These are phyloP conservation scores for Crucibulum laeve DNA, from an alignment of 768 basidiomycete species.

Conservation along the genomic window DNA sequence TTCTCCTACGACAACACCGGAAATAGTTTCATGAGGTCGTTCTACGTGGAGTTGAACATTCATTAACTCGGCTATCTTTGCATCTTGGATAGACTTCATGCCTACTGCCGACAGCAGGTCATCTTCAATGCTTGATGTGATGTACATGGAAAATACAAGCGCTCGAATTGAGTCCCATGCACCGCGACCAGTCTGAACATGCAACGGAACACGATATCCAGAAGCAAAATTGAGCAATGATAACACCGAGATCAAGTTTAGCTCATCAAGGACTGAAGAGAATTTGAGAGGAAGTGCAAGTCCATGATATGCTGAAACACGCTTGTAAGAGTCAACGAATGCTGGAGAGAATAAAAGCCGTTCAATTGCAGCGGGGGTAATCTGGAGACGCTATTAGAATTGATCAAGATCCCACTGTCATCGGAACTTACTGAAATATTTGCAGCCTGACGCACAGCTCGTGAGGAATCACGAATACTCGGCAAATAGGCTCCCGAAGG, in stretches of 20 bases:
- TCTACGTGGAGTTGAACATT: slow-evolving; percentile 68
- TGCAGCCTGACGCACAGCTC: slow-evolving; percentile 38
- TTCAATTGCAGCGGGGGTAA: slow-evolving; percentile 51
- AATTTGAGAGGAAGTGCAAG: slow-evolving; percentile 78
- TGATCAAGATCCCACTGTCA: not conserved
- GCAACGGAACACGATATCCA: slow-evolving; percentile 73
- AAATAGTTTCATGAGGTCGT: slow-evolving; percentile 60
- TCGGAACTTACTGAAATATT: slow-evolving; percentile 49
- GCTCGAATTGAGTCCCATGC: slow-evolving; percentile 83
- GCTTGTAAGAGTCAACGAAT: slow-evolving; percentile 58
- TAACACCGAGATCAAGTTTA: slow-evolving; percentile 78
- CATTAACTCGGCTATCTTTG: slow-evolving; percentile 71
- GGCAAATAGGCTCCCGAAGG: slow-evolving; percentile 42
- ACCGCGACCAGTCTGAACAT: slow-evolving; percentile 68
- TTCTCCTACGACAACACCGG: slow-evolving; percentile 70
- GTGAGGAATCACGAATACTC: slow-evolving; percentile 51
- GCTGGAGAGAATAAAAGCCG: slow-evolving; percentile 61
- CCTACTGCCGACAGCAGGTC: slow-evolving; percentile 67
- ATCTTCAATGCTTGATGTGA: slow-evolving; percentile 53
- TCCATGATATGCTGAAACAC: slow-evolving; percentile 63
- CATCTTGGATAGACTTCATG: slow-evolving; percentile 47
- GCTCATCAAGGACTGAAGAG: slow-evolving; percentile 63
- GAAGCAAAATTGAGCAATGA: slow-evolving; percentile 82
- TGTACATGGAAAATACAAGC: slow-evolving; percentile 67
- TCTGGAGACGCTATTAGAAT: slow-evolving; percentile 30